Percentiles rank a stretch among this genome's conserved stretches.
Conservation (phyloP, 2,329 filamentous ascomycete genomes). For the Basipetospora sp. region DNA sequence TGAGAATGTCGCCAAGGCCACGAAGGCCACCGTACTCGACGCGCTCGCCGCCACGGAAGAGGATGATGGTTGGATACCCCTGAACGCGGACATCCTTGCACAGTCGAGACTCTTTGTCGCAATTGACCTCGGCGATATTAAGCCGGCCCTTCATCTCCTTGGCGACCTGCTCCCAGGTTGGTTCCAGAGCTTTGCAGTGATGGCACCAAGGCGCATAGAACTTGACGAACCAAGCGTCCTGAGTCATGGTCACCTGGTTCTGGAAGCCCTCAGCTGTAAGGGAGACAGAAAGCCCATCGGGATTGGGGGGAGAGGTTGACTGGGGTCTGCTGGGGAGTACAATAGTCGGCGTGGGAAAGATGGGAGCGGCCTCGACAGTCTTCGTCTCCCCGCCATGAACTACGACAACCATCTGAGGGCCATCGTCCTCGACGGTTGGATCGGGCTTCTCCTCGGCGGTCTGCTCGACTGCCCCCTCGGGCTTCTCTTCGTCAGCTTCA, state of each 20-base stretch:
- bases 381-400: slow-evolving; percentile 14
- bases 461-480: slow-evolving; percentile 23
- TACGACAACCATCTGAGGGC: slow-evolving; percentile 9
- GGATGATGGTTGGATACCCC: slow-evolving; percentile 78
- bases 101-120: slow-evolving; percentile 68
- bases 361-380: slow-evolving; percentile 17
- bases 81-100: slow-evolving; percentile 77
- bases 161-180: slow-evolving; percentile 77
- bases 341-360: slow-evolving; percentile 8
- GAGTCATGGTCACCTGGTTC: slow-evolving; percentile 66
- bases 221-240: slow-evolving; percentile 95
- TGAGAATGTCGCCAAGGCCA: slow-evolving; percentile 77
- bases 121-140: slow-evolving; percentile 93
- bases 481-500: neutral
- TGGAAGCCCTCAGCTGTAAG: slow-evolving; percentile 79
- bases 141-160: slow-evolving; percentile 81
- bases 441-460: slow-evolving; percentile 9
- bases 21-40: slow-evolving; percentile 87
- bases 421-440: slow-evolving; percentile 8
- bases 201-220: slow-evolving; percentile 97
- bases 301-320: slow-evolving; percentile 50
- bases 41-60: slow-evolving; percentile 82
- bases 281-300: slow-evolving; percentile 56
- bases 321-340: slow-evolving; percentile 29
- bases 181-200: slow-evolving; percentile 85